Evolutionary conservation across 495 filamentous ascomycete genomes (phyloP).

Genomic region (Podospora comata): DNA sequence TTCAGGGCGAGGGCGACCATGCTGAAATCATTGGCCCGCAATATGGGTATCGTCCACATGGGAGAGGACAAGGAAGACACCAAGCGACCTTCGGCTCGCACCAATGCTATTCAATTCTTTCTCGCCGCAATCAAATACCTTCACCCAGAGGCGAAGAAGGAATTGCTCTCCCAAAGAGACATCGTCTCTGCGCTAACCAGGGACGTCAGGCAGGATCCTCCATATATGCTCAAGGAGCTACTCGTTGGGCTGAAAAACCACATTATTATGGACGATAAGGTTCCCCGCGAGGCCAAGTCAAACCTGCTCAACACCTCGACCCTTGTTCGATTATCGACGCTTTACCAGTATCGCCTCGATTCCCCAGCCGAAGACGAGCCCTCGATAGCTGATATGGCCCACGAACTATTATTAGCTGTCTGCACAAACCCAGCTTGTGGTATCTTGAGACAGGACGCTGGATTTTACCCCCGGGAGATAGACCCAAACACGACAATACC

Average conservation of each 20-base stretch:
- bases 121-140: constrained; percentile 70
- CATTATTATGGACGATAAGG: constrained; percentile 63
- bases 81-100: constrained; percentile 66
- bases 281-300: constrained; percentile 68
- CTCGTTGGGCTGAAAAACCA: constrained; percentile 61
- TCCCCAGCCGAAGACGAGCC: constrained; percentile 25
- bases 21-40: constrained; percentile 66
- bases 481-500: constrained; percentile 49
- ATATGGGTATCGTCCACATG: constrained; percentile 52
- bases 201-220: constrained; percentile 67
- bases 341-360: constrained; percentile 61
- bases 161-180: constrained; percentile 70
- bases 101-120: constrained; percentile 71
- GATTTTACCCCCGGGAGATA: constrained; percentile 69
- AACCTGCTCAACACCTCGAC: constrained; percentile 67
- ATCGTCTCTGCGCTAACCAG: constrained; percentile 65
- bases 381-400: constrained; percentile 57
- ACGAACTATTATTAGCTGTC: constrained; percentile 67
- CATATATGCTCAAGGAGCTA: constrained; percentile 65
- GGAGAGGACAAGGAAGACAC: constrained; percentile 52
- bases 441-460: constrained; percentile 62
- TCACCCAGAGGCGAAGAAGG: constrained; percentile 63
- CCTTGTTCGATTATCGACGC: constrained; percentile 64
- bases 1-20: constrained; percentile 68
- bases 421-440: constrained; percentile 70